A percentile compares a stretch with the other conserved stretches of the same genome.
phyloP scores from a whole-genome alignment of 169 alveolate species.

The Plasmodium chabaudi region DNA sequence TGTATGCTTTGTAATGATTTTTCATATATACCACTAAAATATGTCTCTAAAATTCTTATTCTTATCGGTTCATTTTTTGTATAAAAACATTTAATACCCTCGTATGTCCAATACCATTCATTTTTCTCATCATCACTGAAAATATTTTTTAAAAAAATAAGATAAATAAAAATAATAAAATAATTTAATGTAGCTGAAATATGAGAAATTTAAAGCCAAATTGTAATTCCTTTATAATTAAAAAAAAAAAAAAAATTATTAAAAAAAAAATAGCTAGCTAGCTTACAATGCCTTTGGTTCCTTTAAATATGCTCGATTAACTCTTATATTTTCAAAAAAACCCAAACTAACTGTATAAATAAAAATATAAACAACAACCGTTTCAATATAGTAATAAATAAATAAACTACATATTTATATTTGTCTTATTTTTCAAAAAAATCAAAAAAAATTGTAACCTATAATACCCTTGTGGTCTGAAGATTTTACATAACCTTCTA shows the following conservation, averaged over 20 bases:
- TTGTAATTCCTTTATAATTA: too few species aligned
- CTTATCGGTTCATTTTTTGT: constrained; percentile 52
- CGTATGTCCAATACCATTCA: constrained; percentile 67
- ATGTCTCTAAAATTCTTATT: constrained; percentile 53
- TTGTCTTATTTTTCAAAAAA: not conserved
- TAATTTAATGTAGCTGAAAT: not conserved
- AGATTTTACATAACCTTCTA: constrained; percentile 57
- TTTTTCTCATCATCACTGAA: constrained; percentile 48
- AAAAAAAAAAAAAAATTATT: constrained; percentile 7
- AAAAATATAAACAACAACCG: not conserved
- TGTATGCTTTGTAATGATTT: not conserved
- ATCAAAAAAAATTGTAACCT: constrained; percentile 7
- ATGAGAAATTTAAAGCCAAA: too few species aligned
- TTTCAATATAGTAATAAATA: too few species aligned
- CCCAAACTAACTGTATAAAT: constrained; percentile 42
- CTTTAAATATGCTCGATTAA: constrained; percentile 46
- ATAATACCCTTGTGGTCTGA: constrained; percentile 64
- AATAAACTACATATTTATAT: not conserved
- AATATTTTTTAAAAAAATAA: not conserved
- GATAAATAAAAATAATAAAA: not conserved
- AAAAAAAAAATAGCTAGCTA: not conserved
- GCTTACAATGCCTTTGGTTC: constrained; percentile 69
- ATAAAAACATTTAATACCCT: constrained; percentile 63
- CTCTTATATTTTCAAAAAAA: constrained; percentile 58
- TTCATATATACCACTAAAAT: constrained; percentile 54